These are phyloP conservation scores for Pichia sp. DNA, from an alignment of 1,139 yeast genomes.

Conservation along the genomic window DNA sequence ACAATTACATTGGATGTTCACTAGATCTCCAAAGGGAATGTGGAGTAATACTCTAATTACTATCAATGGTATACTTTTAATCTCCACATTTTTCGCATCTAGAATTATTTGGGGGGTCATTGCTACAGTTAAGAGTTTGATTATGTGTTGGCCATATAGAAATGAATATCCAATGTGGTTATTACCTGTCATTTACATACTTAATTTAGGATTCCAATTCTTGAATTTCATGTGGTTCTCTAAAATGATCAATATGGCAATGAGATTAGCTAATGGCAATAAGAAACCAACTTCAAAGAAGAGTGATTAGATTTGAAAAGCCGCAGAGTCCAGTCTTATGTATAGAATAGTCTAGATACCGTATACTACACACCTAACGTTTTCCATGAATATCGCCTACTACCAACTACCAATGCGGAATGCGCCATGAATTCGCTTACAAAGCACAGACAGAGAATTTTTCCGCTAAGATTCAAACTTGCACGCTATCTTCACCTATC, in stretches of 20 bases:
- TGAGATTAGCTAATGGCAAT: neutral
- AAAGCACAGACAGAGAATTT: no score
- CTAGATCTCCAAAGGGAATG: conserved; percentile 43
- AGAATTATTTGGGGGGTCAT: conserved; percentile 54
- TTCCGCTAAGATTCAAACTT: no score
- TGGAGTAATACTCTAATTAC: conserved; percentile 34
- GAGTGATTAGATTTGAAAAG: no score
- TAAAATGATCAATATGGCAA: conserved; percentile 45
- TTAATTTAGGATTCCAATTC: conserved; percentile 39
- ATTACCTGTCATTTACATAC: conserved; percentile 29
- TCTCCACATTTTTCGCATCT: conserved; percentile 40
- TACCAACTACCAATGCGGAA: no score
- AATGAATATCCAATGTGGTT: conserved; percentile 24
- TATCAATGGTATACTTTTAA: conserved; percentile 41
- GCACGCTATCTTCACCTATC: no score
- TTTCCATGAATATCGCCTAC: no score
- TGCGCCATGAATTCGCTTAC: no score
- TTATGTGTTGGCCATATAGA: conserved; percentile 32
- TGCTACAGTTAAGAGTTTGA: conserved; percentile 36
- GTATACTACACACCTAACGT: no score
- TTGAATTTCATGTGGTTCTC: conserved; percentile 50
- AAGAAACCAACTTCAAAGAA: no score
- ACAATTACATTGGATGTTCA: conserved; percentile 52
- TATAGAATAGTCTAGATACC: no score
- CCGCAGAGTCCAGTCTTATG: no score